A percentile compares a stretch with the other conserved stretches of the same genome.
Conservation (phyloP, 164 flowering plant genomes). For the Saururus chinensis region DNA sequence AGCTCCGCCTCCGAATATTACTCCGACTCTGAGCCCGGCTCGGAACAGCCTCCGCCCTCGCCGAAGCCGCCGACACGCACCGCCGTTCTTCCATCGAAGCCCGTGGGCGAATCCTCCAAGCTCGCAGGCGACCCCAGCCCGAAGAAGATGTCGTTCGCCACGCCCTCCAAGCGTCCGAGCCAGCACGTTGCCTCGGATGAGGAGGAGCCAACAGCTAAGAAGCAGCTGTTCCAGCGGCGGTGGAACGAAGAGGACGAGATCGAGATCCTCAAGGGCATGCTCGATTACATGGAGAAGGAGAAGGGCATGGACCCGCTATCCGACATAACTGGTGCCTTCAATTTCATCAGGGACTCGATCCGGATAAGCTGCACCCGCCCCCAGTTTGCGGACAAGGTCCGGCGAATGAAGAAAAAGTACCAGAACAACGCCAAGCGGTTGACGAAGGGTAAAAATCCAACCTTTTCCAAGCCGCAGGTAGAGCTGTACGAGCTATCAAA, state of each 20-base stretch:
- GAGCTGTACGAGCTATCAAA: slow-evolving; percentile 4
- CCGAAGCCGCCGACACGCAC: too few species aligned
- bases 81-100: too few species aligned
- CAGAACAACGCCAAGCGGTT: neutral
- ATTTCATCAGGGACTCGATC: neutral
- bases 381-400: slow-evolving; percentile 3
- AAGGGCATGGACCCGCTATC: neutral
- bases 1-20: too few species aligned
- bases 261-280: slow-evolving; percentile 5
- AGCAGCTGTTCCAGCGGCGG: slow-evolving; percentile 4
- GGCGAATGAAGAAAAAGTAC: slow-evolving; percentile 8
- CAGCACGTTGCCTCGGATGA: neutral
- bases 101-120: neutral
- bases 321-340: neutral
- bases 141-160: neutral
- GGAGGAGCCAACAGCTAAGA: neutral
- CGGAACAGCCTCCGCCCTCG: neutral
- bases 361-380: neutral
- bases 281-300: slow-evolving; percentile 1
- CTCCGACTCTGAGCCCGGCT: neutral
- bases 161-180: neutral
- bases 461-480: slow-evolving; percentile 3
- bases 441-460: neutral
- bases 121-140: neutral
- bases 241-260: slow-evolving; percentile 9